A percentile compares a stretch with the other conserved stretches of the same genome.
Evolutionary conservation across 2,329 filamentous ascomycete species (phyloP).

Genomic region (Pseudogymnoascus sp.): DNA sequence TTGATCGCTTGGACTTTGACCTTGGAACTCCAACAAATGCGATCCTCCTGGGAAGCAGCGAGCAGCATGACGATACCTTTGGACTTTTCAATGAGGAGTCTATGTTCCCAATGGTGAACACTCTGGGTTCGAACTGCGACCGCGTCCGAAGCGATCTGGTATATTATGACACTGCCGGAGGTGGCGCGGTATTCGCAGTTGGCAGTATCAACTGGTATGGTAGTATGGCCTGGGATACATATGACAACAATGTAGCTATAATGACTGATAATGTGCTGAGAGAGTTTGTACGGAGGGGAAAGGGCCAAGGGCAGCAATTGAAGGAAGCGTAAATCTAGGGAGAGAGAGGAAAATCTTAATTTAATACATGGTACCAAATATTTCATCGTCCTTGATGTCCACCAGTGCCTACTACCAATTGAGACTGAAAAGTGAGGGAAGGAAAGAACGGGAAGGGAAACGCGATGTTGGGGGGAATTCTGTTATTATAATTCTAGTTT

Average conservation of each 20-base stretch:
- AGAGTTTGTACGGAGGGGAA: slow-evolving; percentile 20
- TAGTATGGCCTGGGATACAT: slow-evolving; percentile 24
- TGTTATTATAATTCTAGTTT: not conserved
- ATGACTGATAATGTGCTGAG: slow-evolving; percentile 25
- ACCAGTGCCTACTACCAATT: not conserved
- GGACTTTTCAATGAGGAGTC: slow-evolving; percentile 25
- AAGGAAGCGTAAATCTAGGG: not conserved
- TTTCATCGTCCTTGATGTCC: not conserved
- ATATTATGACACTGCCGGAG: slow-evolving; percentile 24
- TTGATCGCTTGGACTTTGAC: slow-evolving; percentile 31
- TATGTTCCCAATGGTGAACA: slow-evolving; percentile 24
- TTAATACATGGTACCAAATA: not conserved
- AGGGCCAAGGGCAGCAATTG: slow-evolving; percentile 3
- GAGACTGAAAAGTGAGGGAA: not conserved
- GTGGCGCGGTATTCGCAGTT: slow-evolving; percentile 26
- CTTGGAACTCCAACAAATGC: slow-evolving; percentile 30
- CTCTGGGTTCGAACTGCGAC: slow-evolving; percentile 21
- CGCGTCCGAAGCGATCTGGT: slow-evolving; percentile 24
- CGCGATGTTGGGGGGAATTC: not conserved
- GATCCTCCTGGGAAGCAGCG: slow-evolving; percentile 26
- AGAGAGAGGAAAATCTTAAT: not conserved
- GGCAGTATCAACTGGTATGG: slow-evolving; percentile 29
- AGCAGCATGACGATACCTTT: slow-evolving; percentile 23
- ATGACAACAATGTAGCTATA: slow-evolving; percentile 26
- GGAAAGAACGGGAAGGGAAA: not conserved